These are phyloP conservation scores for Ambrosiella cleistominuta DNA, from an alignment of 2,329 filamentous ascomycete species.

Conservation along the genomic window DNA sequence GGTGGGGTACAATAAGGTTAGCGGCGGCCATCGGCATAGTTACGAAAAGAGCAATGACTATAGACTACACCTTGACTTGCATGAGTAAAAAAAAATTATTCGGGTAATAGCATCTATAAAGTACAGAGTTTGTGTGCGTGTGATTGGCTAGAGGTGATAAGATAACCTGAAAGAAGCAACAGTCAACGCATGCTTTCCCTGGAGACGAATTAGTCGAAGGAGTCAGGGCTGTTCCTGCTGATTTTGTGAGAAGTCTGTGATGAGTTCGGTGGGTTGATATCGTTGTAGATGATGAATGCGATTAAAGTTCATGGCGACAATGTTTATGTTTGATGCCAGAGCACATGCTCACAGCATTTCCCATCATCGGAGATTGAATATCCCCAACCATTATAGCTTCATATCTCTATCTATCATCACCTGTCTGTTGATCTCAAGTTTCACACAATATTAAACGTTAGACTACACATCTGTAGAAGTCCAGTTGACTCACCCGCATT, in stretches of 20 bases:
- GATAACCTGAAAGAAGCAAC: constrained; percentile 6
- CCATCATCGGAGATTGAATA: too few species aligned
- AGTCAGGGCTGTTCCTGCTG: neutral
- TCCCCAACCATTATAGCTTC: too few species aligned
- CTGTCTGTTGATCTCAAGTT: too few species aligned
- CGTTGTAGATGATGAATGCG: neutral
- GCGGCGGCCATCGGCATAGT: neutral
- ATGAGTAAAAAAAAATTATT: neutral
- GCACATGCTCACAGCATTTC: too few species aligned
- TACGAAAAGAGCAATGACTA: neutral
- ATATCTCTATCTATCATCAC: too few species aligned
- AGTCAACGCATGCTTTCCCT: neutral
- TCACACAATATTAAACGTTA: too few species aligned
- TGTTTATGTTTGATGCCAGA: too few species aligned
- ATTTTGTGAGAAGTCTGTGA: neutral
- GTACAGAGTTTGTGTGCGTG: neutral
- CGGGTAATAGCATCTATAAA: constrained; percentile 1
- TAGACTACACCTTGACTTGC: neutral
- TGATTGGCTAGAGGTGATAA: constrained; percentile 10
- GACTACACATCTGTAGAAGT: neutral
- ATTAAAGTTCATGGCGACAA: neutral
- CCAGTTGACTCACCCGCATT: constrained; percentile 11
- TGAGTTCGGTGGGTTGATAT: neutral
- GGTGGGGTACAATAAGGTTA: constrained; percentile 3
- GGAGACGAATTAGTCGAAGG: neutral